These are phyloP conservation scores for Globisporangium uncinulatum DNA, from an alignment of 352 stramenopile genomes.

Conservation along the genomic window DNA sequence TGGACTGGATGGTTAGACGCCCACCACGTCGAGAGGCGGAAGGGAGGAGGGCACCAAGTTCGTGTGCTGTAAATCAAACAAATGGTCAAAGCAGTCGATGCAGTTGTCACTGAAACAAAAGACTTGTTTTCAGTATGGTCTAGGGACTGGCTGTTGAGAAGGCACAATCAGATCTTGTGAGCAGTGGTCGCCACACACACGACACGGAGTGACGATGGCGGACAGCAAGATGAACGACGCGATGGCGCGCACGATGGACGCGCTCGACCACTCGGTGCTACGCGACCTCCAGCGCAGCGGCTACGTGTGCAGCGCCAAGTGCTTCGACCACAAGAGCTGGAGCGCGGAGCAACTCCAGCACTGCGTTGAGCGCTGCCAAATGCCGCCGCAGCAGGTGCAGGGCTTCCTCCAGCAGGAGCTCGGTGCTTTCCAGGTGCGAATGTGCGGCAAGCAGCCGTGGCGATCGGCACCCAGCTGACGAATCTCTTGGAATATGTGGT, in stretches of 20 bases:
- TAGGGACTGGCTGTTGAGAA: too few relatives aligned
- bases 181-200: background rate
- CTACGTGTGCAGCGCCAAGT: slow-evolving; percentile 84
- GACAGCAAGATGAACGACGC: slow-evolving; percentile 80
- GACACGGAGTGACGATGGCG: slow-evolving; percentile 37
- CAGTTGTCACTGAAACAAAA: too few relatives aligned
- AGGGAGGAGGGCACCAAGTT: too few relatives aligned
- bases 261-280: slow-evolving; percentile 68
- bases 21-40: too few relatives aligned
- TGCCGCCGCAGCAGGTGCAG: slow-evolving; percentile 81
- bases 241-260: slow-evolving; percentile 81
- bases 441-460: too few relatives aligned
- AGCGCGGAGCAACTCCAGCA: slow-evolving; percentile 70
- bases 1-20: background rate
- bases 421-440: slow-evolving; percentile 63
- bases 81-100: too few relatives aligned
- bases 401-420: slow-evolving; percentile 82
- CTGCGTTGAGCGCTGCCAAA: slow-evolving; percentile 84
- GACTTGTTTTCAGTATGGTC: too few relatives aligned
- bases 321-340: slow-evolving; percentile 82
- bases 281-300: slow-evolving; percentile 70
- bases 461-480: too few relatives aligned
- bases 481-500: too few relatives aligned
- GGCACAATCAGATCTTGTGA: too few relatives aligned
- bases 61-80: too few relatives aligned